Evolutionary conservation across 2,329 filamentous ascomycete genomes (phyloP), one percentile per base, ranked within the genome.

Genomic region (Salinomyces thailandicus): DNA sequence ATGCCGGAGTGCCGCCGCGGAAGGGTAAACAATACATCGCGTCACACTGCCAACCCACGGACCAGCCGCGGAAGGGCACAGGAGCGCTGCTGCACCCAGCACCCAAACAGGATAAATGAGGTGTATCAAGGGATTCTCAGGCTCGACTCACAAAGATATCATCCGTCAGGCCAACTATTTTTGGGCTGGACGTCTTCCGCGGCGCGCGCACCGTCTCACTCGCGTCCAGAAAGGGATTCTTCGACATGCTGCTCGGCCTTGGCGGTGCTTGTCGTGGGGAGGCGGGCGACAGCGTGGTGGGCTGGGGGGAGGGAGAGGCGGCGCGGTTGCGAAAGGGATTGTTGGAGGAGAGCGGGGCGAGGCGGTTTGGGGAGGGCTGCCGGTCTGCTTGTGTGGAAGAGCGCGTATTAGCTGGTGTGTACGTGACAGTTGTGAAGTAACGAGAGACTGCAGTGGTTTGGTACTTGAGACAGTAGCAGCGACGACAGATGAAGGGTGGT

Each of bases 311-410:
- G 42, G 36, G 55, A 46, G 65, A 79, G 45, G 80, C 67, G 46
- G 78, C 75, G 54, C 79, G 76, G 61, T 84, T 84, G 66, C 81
- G 79, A 57, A 74, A 87, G 44, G 82, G 82, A 58, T 87, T 87
- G 71, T 86, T 86, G 60, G 79, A 78, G 54, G 64, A 62, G 39
- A 86, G 73, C 37, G 16, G 15, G 7, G 72, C 66, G 55, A 80
- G 66, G 48, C 68, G 69, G 46, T 31, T 36, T 24, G 71, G 60
- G 49, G 72, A 71, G 47, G 63, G 68, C 50, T 62, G 59, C 37
- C 61, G 60, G 39, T 64, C 63, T 33, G 31, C 14, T 18, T 11
- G 18, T 11, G 9, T n/a, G n/a, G 31, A 33, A n/a, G 3, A 19
- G 11, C 17, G 31, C 17, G 18, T 26, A 26, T 26, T 8, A 9